Percentiles rank a stretch among this genome's conserved stretches.
Evolutionary conservation across 352 stramenopile species (phyloP).

Genomic region (Aphanomyces stellatus): DNA sequence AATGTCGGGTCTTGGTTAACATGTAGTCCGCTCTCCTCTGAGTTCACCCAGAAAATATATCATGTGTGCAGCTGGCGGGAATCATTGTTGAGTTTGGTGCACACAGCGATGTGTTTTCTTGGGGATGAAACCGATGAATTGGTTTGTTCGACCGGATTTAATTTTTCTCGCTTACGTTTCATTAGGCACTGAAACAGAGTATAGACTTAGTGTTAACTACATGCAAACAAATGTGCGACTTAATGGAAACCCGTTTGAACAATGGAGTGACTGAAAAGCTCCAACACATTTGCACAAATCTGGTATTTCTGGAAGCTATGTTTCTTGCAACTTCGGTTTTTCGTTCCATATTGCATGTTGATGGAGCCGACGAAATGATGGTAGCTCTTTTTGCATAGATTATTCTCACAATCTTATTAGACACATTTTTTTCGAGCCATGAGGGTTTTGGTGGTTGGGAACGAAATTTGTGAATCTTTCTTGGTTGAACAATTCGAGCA

Average conservation of each 20-base stretch:
- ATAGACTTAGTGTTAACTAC: background rate
- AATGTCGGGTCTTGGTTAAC: background rate
- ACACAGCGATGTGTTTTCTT: background rate
- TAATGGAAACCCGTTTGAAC: slow-evolving; percentile 7
- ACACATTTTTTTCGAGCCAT: slow-evolving; percentile 9
- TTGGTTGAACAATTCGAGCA: slow-evolving; percentile 9
- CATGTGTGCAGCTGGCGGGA: slow-evolving; percentile 15
- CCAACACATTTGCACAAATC: slow-evolving; percentile 8
- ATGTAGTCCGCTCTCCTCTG: background rate
- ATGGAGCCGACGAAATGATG: background rate
- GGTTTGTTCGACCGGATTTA: background rate
- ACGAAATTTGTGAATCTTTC: background rate
- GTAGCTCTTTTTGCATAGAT: too few relatives aligned
- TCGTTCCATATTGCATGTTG: background rate
- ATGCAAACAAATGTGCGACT: slow-evolving; percentile 6
- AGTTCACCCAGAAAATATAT: slow-evolving; percentile 5
- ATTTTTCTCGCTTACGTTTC: background rate
- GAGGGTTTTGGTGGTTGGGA: slow-evolving; percentile 7
- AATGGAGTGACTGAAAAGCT: background rate
- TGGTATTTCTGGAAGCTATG: slow-evolving; percentile 15
- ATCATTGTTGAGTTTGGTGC: slow-evolving; percentile 2
- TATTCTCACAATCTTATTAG: too few relatives aligned
- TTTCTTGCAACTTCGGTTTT: slow-evolving; percentile 6
- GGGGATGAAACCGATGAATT: background rate
- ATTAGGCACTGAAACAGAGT: background rate